Percentiles rank a stretch among this genome's conserved stretches.
Evolutionary conservation across 768 basidiomycete genomes (phyloP).

Genomic region (Chlorophyllum brunneum): DNA sequence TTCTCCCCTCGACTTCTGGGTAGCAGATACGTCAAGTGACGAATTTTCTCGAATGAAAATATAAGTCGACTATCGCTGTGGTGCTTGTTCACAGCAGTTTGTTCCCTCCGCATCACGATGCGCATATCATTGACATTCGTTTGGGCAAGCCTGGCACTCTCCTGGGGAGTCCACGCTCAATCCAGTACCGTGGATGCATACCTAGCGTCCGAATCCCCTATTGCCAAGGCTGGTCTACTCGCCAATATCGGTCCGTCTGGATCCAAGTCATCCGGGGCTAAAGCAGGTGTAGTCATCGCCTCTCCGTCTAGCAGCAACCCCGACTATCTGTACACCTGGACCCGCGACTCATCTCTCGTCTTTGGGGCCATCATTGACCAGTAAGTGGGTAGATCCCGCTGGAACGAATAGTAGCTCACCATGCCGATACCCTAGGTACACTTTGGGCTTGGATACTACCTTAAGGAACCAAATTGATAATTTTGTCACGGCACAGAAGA

Average conservation of each 20-base stretch:
- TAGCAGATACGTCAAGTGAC: not conserved
- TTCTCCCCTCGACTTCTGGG: not conserved
- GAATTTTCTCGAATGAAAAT: not conserved
- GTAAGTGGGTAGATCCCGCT: constrained; percentile 22
- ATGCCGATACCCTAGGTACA: constrained; percentile 23
- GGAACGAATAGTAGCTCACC: not conserved
- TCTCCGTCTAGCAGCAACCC: constrained; percentile 44
- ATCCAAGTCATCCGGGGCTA: constrained; percentile 52
- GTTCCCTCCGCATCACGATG: not conserved
- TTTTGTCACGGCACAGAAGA: constrained; percentile 47
- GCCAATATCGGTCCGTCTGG: constrained; percentile 69
- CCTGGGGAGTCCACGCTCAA: not conserved
- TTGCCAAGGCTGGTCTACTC: constrained; percentile 64
- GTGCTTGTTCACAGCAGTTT: not conserved
- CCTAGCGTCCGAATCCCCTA: constrained; percentile 46
- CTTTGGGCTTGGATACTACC: constrained; percentile 45
- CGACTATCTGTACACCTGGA: constrained; percentile 65
- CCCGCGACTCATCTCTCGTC: constrained; percentile 64
- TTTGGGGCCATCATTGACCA: constrained; percentile 45
- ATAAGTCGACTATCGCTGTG: not conserved
- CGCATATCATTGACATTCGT: constrained; percentile 1
- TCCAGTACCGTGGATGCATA: constrained; percentile 29
- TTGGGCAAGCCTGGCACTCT: not conserved
- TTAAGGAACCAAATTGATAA: constrained; percentile 48
- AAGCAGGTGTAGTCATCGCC: constrained; percentile 44